Evolutionary conservation across 495 filamentous ascomycete species (phyloP), one percentile per base, ranked within the genome.

Genomic region (Hyaloscypha finlandica): DNA sequence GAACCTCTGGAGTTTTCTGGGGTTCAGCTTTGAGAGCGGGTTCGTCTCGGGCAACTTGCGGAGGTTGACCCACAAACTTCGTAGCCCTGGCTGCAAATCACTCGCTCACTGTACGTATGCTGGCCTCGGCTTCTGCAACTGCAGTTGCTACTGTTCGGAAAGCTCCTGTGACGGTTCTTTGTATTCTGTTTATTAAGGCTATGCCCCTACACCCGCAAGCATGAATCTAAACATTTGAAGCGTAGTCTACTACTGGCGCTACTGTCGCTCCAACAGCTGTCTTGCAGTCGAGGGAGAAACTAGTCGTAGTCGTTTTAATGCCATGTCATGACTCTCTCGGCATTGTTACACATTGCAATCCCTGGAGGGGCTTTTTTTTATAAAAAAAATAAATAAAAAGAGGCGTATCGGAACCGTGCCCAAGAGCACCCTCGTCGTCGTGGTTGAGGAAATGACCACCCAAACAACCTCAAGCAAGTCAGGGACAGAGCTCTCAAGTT

Each of bases 221-320:
- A 64, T 76, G 71, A 66, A 75, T 78, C 73, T 60, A 78, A 61
- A 75, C 71, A 67, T 75, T 76, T 25, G 72, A 76, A 25, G 74
- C 71, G 57, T 77, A 77, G 69, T 77, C 76, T 58, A 76, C 70
- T n/a, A 70, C 73, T 29, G 70, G 74, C 1, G 68, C 71, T 58
- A 77, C 71, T 19, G 68, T 77, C 32, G 68, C 62, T 61, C 65
- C 67, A 53, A 76, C 48, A 78, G 65, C 70, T 73, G 73, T 67
- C 74, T 69, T 53, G 70, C 74, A 25, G 70, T 77, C 62, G 68
- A 64, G 33, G 71, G 74, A 42, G 74, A 75, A 39, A 78, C 55
- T 52, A 69, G 64, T 8, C 72, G 59, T 31, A 77, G 72, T 57
- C 72, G 68, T 64, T 66, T 73, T 53, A 77, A 68, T 66, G 73